A percentile compares a stretch with the other conserved stretches of the same genome.
phyloP scores from a whole-genome alignment of 164 flowering plant genomes.

The Houttuynia cordata region DNA sequence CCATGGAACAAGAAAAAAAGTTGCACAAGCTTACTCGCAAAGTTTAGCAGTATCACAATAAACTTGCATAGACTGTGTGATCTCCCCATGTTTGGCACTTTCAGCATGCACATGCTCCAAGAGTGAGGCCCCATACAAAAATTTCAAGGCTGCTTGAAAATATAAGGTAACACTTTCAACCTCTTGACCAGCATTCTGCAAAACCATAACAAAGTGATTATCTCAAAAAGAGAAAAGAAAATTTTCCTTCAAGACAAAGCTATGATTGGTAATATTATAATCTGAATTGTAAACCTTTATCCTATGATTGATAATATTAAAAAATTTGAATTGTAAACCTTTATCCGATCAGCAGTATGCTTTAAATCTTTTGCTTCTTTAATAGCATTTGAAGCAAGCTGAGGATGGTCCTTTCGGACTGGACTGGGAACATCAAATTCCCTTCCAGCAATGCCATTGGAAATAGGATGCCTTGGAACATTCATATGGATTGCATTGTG shows the following conservation, averaged over 20 bases:
- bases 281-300: slow-evolving; percentile 39
- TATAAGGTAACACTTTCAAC: slow-evolving; percentile 53
- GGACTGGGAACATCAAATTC: slow-evolving; percentile 61
- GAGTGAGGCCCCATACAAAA: slow-evolving; percentile 74
- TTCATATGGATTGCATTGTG: slow-evolving; percentile 24
- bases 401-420: slow-evolving; percentile 52
- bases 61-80: slow-evolving; percentile 40
- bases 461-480: slow-evolving; percentile 28
- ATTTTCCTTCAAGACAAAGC: background rate
- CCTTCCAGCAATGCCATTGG: slow-evolving; percentile 28
- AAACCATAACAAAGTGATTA: slow-evolving; percentile 2
- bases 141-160: slow-evolving; percentile 88
- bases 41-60: slow-evolving; percentile 78
- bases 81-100: slow-evolving; percentile 50
- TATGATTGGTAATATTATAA: too few relatives aligned
- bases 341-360: slow-evolving; percentile 81
- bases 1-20: background rate
- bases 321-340: slow-evolving; percentile 29
- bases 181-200: slow-evolving; percentile 41
- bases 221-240: background rate
- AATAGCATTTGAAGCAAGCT: slow-evolving; percentile 54
- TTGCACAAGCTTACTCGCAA: slow-evolving; percentile 59
- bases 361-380: slow-evolving; percentile 89
- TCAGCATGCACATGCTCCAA: slow-evolving; percentile 51
- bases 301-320: slow-evolving; percentile 6